These are phyloP conservation scores for Trichoderma pleuroti DNA, from an alignment of 2,329 filamentous ascomycete genomes.

Conservation along the genomic window DNA sequence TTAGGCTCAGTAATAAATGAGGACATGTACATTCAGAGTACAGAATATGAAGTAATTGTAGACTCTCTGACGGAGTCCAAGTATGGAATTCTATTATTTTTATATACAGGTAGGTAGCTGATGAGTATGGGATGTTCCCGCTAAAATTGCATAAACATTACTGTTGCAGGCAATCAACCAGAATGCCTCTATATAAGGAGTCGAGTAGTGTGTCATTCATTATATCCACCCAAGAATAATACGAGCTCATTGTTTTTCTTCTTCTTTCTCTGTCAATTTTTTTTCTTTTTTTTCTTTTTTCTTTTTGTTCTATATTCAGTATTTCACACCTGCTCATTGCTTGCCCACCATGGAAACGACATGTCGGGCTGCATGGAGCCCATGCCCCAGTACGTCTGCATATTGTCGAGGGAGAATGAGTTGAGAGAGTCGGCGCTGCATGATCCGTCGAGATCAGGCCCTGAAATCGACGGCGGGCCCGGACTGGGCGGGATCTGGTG, in stretches of 20 bases:
- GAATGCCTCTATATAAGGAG: neutral
- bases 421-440: neutral
- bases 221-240: neutral
- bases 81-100: neutral
- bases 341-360: slow-evolving; percentile 11
- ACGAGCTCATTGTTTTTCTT: neutral
- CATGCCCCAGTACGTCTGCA: slow-evolving; percentile 14
- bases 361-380: neutral
- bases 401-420: slow-evolving; percentile 2
- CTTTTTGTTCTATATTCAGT: too few species aligned
- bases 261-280: neutral
- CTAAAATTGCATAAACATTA: neutral
- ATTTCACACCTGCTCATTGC: neutral
- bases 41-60: too few species aligned
- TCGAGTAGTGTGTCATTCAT: neutral
- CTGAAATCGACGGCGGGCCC: neutral
- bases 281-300: neutral
- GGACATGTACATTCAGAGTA: too few species aligned
- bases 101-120: neutral
- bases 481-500: neutral
- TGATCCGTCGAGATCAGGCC: neutral
- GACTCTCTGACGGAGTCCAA: neutral
- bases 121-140: neutral
- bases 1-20: too few species aligned
- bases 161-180: neutral